Conservation (phyloP, 1,284 basidiomycete genomes). For the Cryptococcus sp. region DNA sequence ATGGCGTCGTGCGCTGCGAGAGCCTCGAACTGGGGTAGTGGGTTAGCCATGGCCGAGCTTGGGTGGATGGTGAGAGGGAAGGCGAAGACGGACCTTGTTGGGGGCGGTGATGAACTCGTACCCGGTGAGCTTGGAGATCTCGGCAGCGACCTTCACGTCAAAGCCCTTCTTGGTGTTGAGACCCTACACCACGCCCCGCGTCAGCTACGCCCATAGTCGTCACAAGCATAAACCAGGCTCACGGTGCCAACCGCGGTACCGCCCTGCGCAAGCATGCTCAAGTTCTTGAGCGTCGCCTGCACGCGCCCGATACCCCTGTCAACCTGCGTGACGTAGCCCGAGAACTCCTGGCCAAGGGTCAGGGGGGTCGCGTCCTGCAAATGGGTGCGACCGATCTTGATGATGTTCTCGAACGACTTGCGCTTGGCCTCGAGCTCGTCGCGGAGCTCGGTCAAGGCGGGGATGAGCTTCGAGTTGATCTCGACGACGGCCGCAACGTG, state of each 20-base stretch:
- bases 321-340: slow-evolving; percentile 94
- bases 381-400: slow-evolving; percentile 99
- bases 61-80: not conserved
- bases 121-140: slow-evolving; percentile 89
- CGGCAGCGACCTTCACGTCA: slow-evolving; percentile 87
- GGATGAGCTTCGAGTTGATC: slow-evolving; percentile 74
- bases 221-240: slow-evolving; percentile 38
- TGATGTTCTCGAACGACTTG: slow-evolving; percentile 79
- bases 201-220: not conserved
- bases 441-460: slow-evolving; percentile 78
- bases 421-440: slow-evolving; percentile 80
- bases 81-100: slow-evolving; percentile 69
- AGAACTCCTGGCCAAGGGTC: slow-evolving; percentile 98
- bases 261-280: slow-evolving; percentile 91
- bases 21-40: slow-evolving; percentile 76
- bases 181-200: slow-evolving; percentile 57
- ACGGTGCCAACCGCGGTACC: slow-evolving; percentile 98
- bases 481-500: slow-evolving; percentile 94
- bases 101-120: slow-evolving; percentile 92
- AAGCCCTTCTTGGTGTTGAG: slow-evolving; percentile 97
- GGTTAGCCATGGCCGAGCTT: not conserved
- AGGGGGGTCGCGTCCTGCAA: slow-evolving; percentile 97
- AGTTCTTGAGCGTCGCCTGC: slow-evolving; percentile 75
- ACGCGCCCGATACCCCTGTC: slow-evolving; percentile 86
- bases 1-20: slow-evolving; percentile 95